phyloP scores from a whole-genome alignment of 179 eudicot species.

The Beta corolliflora region DNA sequence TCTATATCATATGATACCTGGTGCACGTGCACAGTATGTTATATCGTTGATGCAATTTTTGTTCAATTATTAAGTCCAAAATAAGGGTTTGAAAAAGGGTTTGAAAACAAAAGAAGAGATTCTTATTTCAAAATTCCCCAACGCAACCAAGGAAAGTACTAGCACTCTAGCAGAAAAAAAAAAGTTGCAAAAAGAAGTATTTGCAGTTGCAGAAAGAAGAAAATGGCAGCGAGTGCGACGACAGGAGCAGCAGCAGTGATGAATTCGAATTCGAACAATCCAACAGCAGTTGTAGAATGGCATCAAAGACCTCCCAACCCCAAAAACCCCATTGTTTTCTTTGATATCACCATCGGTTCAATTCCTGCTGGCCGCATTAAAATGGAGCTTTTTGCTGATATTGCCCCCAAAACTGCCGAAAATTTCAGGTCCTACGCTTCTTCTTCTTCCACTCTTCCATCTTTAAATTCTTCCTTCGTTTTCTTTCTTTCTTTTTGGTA shows the following conservation, averaged over 20 bases:
- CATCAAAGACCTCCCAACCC: conserved; percentile 92
- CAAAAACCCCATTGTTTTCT: conserved; percentile 83
- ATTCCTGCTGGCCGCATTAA: conserved; percentile 93
- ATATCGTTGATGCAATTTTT: accelerated
- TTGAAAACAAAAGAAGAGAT: no score
- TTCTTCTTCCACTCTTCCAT: neutral
- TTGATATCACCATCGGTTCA: conserved; percentile 82
- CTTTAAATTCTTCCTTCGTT: no score
- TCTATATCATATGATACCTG: no score
- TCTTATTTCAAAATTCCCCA: no score
- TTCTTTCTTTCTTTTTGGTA: no score
- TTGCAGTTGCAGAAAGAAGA: no score
- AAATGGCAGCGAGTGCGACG: conserved; percentile 29
- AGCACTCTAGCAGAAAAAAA: no score
- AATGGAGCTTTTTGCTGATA: conserved; percentile 95
- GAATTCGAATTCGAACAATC: conserved; percentile 10
- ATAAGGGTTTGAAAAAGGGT: no score
- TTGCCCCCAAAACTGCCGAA: conserved; percentile 85
- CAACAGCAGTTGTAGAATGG: conserved; percentile 64
- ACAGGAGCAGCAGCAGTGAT: conserved; percentile 18
- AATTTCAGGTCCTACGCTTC: conserved; percentile 57
- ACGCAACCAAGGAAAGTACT: no score
- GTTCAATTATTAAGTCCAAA: accelerated
- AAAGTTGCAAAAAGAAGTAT: no score
- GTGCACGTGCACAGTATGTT: no score